Evolutionary conservation across 2,329 filamentous ascomycete species (phyloP).

Genomic region (Phymatotrichopsis omnivora): DNA sequence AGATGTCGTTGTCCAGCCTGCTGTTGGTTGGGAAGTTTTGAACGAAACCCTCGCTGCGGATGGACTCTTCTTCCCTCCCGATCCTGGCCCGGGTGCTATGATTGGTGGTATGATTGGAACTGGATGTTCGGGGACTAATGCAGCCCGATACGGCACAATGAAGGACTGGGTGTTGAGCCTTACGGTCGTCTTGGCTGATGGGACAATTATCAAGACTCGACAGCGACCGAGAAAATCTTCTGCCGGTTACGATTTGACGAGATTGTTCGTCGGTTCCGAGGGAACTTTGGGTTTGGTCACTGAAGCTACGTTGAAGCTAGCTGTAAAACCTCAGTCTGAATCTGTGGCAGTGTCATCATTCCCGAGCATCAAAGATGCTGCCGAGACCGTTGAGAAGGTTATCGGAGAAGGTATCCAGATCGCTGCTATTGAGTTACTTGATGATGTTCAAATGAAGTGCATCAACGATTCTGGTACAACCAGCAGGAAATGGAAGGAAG

Average conservation of each 20-base stretch:
- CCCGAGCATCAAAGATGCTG: slow-evolving; percentile 53
- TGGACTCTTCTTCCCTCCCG: slow-evolving; percentile 82
- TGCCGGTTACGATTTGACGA: slow-evolving; percentile 73
- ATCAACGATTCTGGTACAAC: slow-evolving; percentile 59
- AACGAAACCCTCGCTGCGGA: slow-evolving; percentile 66
- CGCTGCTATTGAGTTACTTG: slow-evolving; percentile 84
- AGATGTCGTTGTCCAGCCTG: slow-evolving; percentile 67
- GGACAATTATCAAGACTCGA: slow-evolving; percentile 67
- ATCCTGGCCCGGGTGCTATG: slow-evolving; percentile 83
- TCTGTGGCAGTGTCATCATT: slow-evolving; percentile 49
- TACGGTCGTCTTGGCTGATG: slow-evolving; percentile 70
- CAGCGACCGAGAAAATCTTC: slow-evolving; percentile 69
- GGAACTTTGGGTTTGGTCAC: slow-evolving; percentile 74
- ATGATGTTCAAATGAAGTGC: slow-evolving; percentile 76
- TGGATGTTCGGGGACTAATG: slow-evolving; percentile 58
- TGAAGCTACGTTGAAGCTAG: slow-evolving; percentile 70
- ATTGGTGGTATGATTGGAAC: slow-evolving; percentile 84
- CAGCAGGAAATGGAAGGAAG: slow-evolving; percentile 56
- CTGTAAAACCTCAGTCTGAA: slow-evolving; percentile 63
- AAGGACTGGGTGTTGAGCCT: slow-evolving; percentile 79
- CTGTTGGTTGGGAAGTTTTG: slow-evolving; percentile 74
- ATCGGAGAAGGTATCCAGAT: slow-evolving; percentile 73
- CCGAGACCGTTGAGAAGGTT: slow-evolving; percentile 68
- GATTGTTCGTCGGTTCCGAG: slow-evolving; percentile 70
- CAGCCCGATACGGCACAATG: slow-evolving; percentile 74